Percentiles rank a stretch among this genome's conserved stretches.
Conservation (phyloP, 2,329 filamentous ascomycete genomes). For the Penicillium sp. region DNA sequence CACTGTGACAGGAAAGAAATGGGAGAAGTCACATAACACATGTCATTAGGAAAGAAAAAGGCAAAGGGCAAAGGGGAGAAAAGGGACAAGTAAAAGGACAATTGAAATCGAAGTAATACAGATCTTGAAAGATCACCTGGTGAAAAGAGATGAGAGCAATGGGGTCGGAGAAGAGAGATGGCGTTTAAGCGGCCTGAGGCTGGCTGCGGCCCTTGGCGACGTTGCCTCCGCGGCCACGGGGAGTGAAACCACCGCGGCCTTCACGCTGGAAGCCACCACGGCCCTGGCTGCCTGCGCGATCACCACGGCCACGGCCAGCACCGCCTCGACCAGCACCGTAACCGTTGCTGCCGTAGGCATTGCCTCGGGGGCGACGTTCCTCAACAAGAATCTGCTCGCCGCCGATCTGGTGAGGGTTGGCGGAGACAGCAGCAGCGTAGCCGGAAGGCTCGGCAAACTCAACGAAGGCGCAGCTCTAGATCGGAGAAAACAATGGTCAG, state of each 20-base stretch:
- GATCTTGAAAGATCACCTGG: slow-evolving; percentile 26
- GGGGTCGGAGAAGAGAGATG: background rate
- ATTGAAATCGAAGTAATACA: slow-evolving; percentile 36
- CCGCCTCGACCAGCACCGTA: slow-evolving; percentile 57
- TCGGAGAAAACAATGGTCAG: too few relatives aligned
- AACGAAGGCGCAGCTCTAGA: slow-evolving; percentile 90
- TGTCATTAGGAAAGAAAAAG: slow-evolving; percentile 32
- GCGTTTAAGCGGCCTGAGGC: slow-evolving; percentile 39
- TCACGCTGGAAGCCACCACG: slow-evolving; percentile 64
- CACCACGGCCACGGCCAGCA: slow-evolving; percentile 61
- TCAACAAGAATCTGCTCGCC: slow-evolving; percentile 80
- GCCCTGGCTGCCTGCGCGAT: slow-evolving; percentile 58
- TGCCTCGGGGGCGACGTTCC: slow-evolving; percentile 73
- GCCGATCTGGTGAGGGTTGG: slow-evolving; percentile 80
- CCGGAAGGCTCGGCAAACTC: slow-evolving; percentile 78
- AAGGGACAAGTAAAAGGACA: slow-evolving; percentile 12
- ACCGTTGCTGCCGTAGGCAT: slow-evolving; percentile 63
- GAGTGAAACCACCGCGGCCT: slow-evolving; percentile 60
- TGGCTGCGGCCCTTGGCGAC: slow-evolving; percentile 45
- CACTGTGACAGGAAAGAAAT: slow-evolving; percentile 31
- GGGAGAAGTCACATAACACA: slow-evolving; percentile 35
- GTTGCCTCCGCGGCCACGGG: slow-evolving; percentile 60
- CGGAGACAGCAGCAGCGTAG: slow-evolving; percentile 74
- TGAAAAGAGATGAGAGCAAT: slow-evolving; percentile 8
- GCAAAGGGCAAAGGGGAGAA: slow-evolving; percentile 6